Conservation (phyloP, 2,329 filamentous ascomycete species). For the Hypoxylon sp. region DNA sequence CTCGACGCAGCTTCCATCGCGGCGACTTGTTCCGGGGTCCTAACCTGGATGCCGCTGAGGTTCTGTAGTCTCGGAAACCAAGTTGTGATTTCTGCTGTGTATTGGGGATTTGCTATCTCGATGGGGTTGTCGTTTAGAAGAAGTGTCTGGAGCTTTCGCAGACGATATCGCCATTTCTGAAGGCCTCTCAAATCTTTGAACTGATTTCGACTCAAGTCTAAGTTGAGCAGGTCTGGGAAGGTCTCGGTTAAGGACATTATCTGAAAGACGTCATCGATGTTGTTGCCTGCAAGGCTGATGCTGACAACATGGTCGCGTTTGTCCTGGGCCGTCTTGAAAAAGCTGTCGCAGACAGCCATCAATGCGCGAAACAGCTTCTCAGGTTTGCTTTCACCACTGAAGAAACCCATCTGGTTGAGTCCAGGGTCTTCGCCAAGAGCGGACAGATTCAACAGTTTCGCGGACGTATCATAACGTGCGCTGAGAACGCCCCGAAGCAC, state of each 20-base stretch:
- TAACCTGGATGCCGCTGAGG: constrained; percentile 81
- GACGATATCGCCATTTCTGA: constrained; percentile 83
- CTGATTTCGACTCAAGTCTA: constrained; percentile 89
- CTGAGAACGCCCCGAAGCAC: constrained; percentile 80
- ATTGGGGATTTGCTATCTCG: constrained; percentile 70
- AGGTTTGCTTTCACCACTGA: constrained; percentile 77
- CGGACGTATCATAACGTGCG: constrained; percentile 78
- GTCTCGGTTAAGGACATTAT: constrained; percentile 83
- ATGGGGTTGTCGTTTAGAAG: constrained; percentile 85
- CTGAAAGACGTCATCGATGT: constrained; percentile 78
- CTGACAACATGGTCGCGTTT: constrained; percentile 85
- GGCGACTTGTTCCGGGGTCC: constrained; percentile 78
- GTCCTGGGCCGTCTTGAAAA: constrained; percentile 79
- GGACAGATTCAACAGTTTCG: constrained; percentile 88
- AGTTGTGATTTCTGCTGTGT: constrained; percentile 77
- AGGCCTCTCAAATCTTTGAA: constrained; percentile 78
- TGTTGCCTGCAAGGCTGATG: constrained; percentile 86
- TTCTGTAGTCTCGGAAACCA: constrained; percentile 88
- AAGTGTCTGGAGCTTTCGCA: constrained; percentile 84
- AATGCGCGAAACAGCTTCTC: constrained; percentile 93
- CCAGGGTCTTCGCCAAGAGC: constrained; percentile 79
- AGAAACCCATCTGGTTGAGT: constrained; percentile 81
- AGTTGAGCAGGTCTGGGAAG: constrained; percentile 87
- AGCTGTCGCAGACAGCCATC: constrained; percentile 86
- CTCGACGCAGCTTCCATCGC: constrained; percentile 65